A percentile compares a stretch with the other conserved stretches of the same genome.
Evolutionary conservation across 345 rosid genomes (phyloP).

Genomic region (Euphorbia peplus): DNA sequence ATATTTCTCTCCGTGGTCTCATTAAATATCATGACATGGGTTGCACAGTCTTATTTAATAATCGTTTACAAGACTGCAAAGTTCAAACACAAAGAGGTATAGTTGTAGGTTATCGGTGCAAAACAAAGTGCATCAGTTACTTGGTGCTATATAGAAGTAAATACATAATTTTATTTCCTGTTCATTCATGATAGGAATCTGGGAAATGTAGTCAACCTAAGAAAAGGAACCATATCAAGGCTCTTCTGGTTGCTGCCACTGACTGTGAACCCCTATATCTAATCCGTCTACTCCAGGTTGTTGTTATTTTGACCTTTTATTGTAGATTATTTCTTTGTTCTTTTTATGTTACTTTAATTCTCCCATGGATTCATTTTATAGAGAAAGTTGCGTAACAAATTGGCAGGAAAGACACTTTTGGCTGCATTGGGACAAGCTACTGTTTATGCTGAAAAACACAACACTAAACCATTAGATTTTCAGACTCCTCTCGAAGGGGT

Average conservation of each 20-base stretch:
- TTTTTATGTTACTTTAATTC: slow-evolving; percentile 6
- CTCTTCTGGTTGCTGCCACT: slow-evolving; percentile 90
- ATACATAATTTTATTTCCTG: slow-evolving; percentile 16
- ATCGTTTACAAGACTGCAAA: neutral
- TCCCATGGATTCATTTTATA: slow-evolving; percentile 27
- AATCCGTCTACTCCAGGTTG: slow-evolving; percentile 95
- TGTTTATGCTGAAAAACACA: slow-evolving; percentile 64
- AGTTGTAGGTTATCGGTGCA: neutral
- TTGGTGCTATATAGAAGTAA: neutral
- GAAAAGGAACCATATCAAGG: slow-evolving; percentile 87
- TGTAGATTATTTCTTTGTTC: neutral
- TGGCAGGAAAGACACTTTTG: slow-evolving; percentile 83
- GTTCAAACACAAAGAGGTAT: neutral
- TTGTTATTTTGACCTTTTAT: slow-evolving; percentile 16
- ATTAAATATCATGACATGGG: neutral
- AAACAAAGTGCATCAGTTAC: neutral
- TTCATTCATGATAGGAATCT: slow-evolving; percentile 50
- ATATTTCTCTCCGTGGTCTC: neutral
- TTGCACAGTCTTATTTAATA: neutral
- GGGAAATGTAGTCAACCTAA: slow-evolving; percentile 95
- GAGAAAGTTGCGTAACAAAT: slow-evolving; percentile 75
- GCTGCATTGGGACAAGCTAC: slow-evolving; percentile 95
- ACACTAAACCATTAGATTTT: slow-evolving; percentile 54
- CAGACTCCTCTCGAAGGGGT: slow-evolving; percentile 92
- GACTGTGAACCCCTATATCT: slow-evolving; percentile 94